These are phyloP conservation scores for Aspergillus caelatus DNA, from an alignment of 2,329 filamentous ascomycete genomes.

Conservation along the genomic window DNA sequence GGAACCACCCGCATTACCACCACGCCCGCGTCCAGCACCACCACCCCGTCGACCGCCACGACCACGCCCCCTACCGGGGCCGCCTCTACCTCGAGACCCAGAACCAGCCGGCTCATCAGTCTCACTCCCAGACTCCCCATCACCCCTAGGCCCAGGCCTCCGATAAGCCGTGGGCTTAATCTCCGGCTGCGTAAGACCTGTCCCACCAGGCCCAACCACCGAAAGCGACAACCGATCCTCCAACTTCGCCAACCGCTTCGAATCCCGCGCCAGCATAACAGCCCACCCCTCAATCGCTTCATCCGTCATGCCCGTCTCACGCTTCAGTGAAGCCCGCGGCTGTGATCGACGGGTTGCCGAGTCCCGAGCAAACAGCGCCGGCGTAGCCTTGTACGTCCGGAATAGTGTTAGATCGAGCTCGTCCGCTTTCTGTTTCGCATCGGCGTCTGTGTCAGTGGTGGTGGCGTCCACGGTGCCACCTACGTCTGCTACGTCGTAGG, in stretches of 20 bases:
- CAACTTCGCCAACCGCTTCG: constrained; percentile 67
- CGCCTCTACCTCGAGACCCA: constrained; percentile 26
- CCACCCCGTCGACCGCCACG: constrained; percentile 53
- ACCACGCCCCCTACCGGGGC: constrained; percentile 42
- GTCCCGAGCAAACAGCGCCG: constrained; percentile 71
- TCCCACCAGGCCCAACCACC: constrained; percentile 51
- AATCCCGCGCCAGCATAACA: constrained; percentile 77
- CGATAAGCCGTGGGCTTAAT: constrained; percentile 69
- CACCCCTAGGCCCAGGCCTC: constrained; percentile 30
- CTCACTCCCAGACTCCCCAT: constrained; percentile 56
- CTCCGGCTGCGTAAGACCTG: constrained; percentile 58
- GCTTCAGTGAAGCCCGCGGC: constrained; percentile 65
- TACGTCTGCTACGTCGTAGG: constrained; percentile 89
- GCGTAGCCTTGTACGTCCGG: constrained; percentile 67
- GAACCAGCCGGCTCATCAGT: constrained; percentile 35
- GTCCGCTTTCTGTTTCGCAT: constrained; percentile 50
- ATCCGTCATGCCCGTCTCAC: constrained; percentile 85
- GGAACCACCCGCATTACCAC: constrained; percentile 53
- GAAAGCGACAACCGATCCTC: constrained; percentile 72
- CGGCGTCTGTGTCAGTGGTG: constrained; percentile 47
- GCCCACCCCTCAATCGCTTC: constrained; percentile 95
- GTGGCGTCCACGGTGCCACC: constrained; percentile 79
- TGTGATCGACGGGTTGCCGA: constrained; percentile 68
- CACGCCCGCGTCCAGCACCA: constrained; percentile 51
- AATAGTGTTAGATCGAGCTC: constrained; percentile 71